A percentile compares a stretch with the other conserved stretches of the same genome.
Evolutionary conservation across 345 rosid species (phyloP).

Genomic region (Bruguiera sexangula): DNA sequence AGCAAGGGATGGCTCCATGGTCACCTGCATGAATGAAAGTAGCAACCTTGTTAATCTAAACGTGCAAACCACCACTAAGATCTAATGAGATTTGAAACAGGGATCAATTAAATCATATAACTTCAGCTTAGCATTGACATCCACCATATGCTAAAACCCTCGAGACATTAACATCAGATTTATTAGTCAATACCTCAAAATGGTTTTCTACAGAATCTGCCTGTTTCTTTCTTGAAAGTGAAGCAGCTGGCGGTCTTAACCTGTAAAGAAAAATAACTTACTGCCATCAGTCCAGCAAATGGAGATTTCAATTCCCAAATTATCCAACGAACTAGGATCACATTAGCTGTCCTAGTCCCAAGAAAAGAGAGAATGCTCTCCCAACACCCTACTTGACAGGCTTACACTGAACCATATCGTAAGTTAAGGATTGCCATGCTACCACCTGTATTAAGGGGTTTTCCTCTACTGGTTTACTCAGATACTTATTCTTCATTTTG

Average conservation of each 20-base stretch:
- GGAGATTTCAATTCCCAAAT: slow-evolving; percentile 6
- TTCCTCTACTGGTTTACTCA: too few relatives aligned
- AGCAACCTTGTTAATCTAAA: slow-evolving; percentile 19
- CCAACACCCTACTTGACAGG: too few relatives aligned
- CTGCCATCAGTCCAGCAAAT: not conserved
- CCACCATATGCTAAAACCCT: not conserved
- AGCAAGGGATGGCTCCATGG: slow-evolving; percentile 70
- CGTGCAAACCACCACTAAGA: not conserved
- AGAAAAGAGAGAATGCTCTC: too few relatives aligned
- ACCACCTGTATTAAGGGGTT: too few relatives aligned
- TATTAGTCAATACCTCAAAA: slow-evolving; percentile 47
- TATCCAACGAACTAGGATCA: slow-evolving; percentile 2
- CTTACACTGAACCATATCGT: too few relatives aligned
- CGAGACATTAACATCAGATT: not conserved
- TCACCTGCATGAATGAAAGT: slow-evolving; percentile 53
- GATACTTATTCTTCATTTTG: too few relatives aligned
- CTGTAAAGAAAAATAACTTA: slow-evolving; percentile 33
- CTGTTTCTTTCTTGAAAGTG: slow-evolving; percentile 55
- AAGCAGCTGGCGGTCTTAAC: slow-evolving; percentile 52
- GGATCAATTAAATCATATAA: too few relatives aligned
- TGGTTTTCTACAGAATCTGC: slow-evolving; percentile 41
- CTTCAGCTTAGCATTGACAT: not conserved
- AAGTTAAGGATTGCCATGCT: too few relatives aligned
- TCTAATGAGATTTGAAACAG: not conserved
- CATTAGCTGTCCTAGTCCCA: too few relatives aligned